Percentiles rank a stretch among this genome's conserved stretches.
Evolutionary conservation across 345 rosid genomes (phyloP).

Genomic region (Populus nigra): DNA sequence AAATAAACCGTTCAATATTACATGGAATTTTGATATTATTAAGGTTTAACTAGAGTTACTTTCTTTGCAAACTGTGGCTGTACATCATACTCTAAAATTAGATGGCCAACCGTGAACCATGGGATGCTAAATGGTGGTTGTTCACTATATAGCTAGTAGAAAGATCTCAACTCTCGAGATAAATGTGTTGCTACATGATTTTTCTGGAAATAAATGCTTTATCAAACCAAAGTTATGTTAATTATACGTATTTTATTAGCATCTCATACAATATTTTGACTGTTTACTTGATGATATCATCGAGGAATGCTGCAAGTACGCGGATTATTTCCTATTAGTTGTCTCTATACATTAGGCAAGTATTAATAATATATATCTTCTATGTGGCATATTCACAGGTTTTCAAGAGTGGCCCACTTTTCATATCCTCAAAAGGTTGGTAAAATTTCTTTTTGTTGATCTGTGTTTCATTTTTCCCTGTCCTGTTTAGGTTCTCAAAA

Average conservation of each 20-base stretch:
- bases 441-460: not conserved
- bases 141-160: not conserved
- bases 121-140: not conserved
- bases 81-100: not conserved
- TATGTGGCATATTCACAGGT: constrained; percentile 48
- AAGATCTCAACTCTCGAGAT: not conserved
- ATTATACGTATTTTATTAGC: not conserved
- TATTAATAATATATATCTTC: constrained; percentile 10
- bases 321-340: not conserved
- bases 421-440: constrained; percentile 97
- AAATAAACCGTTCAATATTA: not conserved
- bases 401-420: constrained; percentile 94
- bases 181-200: not conserved
- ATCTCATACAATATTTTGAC: not conserved
- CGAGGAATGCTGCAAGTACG: not conserved
- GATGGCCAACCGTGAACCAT: not conserved
- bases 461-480: not conserved
- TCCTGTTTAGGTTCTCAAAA: not conserved
- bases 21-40: not conserved
- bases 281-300: not conserved
- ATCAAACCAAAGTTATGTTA: not conserved
- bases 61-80: not conserved
- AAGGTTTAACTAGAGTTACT: not conserved
- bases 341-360: not conserved
- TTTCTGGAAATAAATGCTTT: not conserved